Percentiles rank a stretch among this genome's conserved stretches.
Conservation (phyloP, 768 basidiomycete genomes). For the Cystoderma amianthinum region DNA sequence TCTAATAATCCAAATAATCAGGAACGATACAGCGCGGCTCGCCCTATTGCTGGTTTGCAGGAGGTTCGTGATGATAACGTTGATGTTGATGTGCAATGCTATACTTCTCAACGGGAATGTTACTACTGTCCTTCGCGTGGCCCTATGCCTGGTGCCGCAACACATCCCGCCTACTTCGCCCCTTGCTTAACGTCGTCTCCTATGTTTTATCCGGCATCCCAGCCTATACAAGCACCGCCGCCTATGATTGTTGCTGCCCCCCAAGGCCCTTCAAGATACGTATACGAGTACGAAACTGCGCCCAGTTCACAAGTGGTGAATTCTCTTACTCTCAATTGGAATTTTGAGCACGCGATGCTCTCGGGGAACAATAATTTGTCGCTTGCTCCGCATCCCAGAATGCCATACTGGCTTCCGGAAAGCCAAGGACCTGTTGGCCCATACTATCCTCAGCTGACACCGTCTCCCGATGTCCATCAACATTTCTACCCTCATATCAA, state of each 20-base stretch:
- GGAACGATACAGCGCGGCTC: no score
- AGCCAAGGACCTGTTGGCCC: slow-evolving; percentile 1
- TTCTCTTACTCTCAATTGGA: background rate
- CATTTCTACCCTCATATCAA: slow-evolving; percentile 3
- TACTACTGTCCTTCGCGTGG: slow-evolving; percentile 25
- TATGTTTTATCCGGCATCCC: background rate
- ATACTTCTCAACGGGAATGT: slow-evolving; percentile 12
- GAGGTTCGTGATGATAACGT: slow-evolving; percentile 9
- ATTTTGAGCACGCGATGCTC: background rate
- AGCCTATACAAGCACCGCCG: background rate
- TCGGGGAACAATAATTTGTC: background rate
- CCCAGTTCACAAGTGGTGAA: background rate
- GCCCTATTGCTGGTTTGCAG: slow-evolving; percentile 6
- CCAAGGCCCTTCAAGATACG: background rate
- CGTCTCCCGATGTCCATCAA: slow-evolving; percentile 3
- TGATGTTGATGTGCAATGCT: slow-evolving; percentile 6
- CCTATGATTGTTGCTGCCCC: background rate
- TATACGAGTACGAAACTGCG: slow-evolving; percentile 4
- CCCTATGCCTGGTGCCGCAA: background rate
- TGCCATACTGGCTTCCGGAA: slow-evolving; percentile 8
- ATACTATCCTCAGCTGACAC: slow-evolving; percentile 8
- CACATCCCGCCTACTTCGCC: background rate
- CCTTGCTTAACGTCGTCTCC: background rate
- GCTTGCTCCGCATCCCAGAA: background rate
- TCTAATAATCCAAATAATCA: no score